A percentile compares a stretch with the other conserved stretches of the same genome.
phyloP scores from a whole-genome alignment of 108 stramenopile genomes.

The Parmales sp. region DNA sequence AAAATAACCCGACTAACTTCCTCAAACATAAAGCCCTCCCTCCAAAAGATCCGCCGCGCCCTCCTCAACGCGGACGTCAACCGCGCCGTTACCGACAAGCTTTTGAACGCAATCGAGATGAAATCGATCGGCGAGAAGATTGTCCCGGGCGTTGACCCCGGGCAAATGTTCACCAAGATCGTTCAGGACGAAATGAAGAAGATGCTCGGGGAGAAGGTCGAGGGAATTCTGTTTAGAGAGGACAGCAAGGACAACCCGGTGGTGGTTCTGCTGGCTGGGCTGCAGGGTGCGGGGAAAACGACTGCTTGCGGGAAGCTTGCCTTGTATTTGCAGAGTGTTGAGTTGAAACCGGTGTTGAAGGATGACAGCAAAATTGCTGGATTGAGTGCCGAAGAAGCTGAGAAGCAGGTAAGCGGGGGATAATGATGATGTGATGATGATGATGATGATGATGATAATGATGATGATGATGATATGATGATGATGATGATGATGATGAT shows the following conservation, averaged over 20 bases:
- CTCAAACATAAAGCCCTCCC: conserved; percentile 49
- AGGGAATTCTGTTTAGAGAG: not conserved
- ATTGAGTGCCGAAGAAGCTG: too few relatives aligned
- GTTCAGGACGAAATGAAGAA: conserved; percentile 90
- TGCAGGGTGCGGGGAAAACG: conserved; percentile 94
- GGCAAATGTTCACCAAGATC: conserved; percentile 85
- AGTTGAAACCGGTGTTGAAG: too few relatives aligned
- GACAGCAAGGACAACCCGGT: conserved; percentile 42
- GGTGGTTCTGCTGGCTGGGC: conserved; percentile 81
- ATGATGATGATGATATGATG: conserved; percentile 34
- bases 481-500: conserved; percentile 48
- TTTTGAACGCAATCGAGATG: conserved; percentile 76
- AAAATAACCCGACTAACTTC: too few relatives aligned
- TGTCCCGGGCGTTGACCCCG: conserved; percentile 72
- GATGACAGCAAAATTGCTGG: too few relatives aligned
- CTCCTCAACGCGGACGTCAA: conserved; percentile 83
- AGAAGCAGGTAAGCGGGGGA: too few relatives aligned
- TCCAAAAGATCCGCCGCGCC: conserved; percentile 73
- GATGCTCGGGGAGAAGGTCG: conserved; percentile 72
- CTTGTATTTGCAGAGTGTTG: conserved; percentile 65
- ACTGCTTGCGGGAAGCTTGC: conserved; percentile 89
- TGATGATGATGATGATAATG: conserved; percentile 29
- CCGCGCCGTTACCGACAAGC: conserved; percentile 69
- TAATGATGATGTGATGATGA: too few relatives aligned
- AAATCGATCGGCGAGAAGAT: conserved; percentile 72